Evolutionary conservation across 2,329 filamentous ascomycete genomes (phyloP).

Genomic region (Phialophora verrucosa): DNA sequence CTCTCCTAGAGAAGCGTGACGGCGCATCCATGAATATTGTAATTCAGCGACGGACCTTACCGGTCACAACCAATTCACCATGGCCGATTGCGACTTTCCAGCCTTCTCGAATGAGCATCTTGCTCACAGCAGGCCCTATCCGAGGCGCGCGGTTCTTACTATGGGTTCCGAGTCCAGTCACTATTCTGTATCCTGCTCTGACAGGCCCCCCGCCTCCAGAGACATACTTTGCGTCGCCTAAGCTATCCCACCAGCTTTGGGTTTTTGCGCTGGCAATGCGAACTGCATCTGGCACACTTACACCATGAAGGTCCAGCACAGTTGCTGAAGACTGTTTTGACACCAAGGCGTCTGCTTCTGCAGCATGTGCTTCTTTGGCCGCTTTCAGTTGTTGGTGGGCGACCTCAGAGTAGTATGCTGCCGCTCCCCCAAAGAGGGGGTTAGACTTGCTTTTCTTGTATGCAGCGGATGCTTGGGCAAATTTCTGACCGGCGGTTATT

Average conservation of each 20-base stretch:
- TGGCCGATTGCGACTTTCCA: constrained; percentile 79
- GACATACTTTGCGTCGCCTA: constrained; percentile 68
- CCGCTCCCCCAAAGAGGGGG: constrained; percentile 74
- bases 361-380: constrained; percentile 65
- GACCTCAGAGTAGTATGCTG: constrained; percentile 74
- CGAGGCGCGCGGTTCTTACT: constrained; percentile 76
- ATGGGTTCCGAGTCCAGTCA: constrained; percentile 82
- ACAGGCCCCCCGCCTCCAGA: constrained; percentile 51
- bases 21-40: background rate
- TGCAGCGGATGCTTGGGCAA: constrained; percentile 63
- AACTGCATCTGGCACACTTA: constrained; percentile 79
- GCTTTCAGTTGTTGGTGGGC: constrained; percentile 67
- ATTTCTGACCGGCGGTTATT: constrained; percentile 57
- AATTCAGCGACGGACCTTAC: constrained; percentile 48
- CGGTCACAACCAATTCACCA: constrained; percentile 73
- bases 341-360: constrained; percentile 73
- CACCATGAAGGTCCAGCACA: constrained; percentile 79
- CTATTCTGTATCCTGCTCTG: constrained; percentile 69
- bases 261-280: constrained; percentile 74
- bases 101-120: constrained; percentile 74
- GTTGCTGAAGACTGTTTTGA: constrained; percentile 66
- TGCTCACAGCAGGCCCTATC: constrained; percentile 79
- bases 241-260: constrained; percentile 74
- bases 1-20: no score
- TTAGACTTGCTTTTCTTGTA: constrained; percentile 70